These are phyloP conservation scores for Saxophila tyrrhenica DNA, from an alignment of 495 filamentous ascomycete genomes.

Conservation along the genomic window DNA sequence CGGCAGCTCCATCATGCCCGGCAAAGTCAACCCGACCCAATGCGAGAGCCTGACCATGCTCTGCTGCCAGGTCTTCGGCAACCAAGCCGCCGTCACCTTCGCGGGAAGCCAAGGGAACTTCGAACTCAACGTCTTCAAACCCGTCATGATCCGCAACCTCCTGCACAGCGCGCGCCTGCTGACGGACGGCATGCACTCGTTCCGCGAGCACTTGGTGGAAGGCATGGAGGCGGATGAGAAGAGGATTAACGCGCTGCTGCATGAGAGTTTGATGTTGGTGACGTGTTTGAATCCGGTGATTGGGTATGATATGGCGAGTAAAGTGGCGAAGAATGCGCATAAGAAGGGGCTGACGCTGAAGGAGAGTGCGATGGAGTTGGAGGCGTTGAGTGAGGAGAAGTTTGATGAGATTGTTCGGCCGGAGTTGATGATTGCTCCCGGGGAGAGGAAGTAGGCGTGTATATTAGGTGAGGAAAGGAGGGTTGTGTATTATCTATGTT, in stretches of 20 bases:
- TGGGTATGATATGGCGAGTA: constrained; percentile 95
- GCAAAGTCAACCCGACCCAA: constrained; percentile 98
- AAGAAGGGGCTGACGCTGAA: constrained; percentile 95
- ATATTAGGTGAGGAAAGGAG: neutral
- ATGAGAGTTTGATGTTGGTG: constrained; percentile 95
- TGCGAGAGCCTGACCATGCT: constrained; percentile 97
- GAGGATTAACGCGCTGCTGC: constrained; percentile 73
- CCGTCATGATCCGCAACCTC: constrained; percentile 85
- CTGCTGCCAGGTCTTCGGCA: constrained; percentile 95
- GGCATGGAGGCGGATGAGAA: constrained; percentile 89
- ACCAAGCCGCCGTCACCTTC: constrained; percentile 82
- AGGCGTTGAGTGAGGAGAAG: constrained; percentile 79
- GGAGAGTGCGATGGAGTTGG: constrained; percentile 84
- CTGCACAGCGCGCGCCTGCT: constrained; percentile 81
- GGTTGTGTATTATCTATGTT: neutral
- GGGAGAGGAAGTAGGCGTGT: constrained; percentile 33
- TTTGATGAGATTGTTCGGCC: constrained; percentile 84
- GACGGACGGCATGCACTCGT: constrained; percentile 84
- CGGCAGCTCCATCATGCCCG: constrained; percentile 94
- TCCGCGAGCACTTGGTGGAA: constrained; percentile 82
- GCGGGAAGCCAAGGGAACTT: constrained; percentile 97
- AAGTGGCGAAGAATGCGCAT: constrained; percentile 98
- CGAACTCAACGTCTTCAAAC: constrained; percentile 98
- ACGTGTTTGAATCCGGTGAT: constrained; percentile 98
- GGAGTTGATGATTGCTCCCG: constrained; percentile 93